Evolutionary conservation across 768 basidiomycete species (phyloP).

Genomic region (Zangia roseola): DNA sequence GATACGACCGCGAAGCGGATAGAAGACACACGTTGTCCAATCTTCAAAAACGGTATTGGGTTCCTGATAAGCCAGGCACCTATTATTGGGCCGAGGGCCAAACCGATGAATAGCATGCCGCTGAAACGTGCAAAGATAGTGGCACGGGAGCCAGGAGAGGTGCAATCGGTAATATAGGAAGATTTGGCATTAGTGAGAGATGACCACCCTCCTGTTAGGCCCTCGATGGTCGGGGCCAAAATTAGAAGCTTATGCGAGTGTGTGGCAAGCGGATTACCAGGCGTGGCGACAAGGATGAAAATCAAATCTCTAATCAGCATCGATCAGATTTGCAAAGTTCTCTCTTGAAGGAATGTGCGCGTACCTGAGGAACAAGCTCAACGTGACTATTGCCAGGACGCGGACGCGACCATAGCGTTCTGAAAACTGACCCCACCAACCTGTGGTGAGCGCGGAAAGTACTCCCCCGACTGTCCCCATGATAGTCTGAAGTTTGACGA

Average conservation of each 20-base stretch:
- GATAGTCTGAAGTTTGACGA: conserved; percentile 69
- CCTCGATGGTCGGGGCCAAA: conserved; percentile 76
- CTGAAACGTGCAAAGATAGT: conserved; percentile 65
- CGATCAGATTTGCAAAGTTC: neutral
- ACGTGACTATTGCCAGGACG: conserved; percentile 62
- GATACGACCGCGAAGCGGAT: neutral
- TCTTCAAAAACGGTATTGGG: conserved; percentile 34
- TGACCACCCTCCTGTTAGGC: conserved; percentile 77
- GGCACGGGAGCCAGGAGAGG: conserved; percentile 75
- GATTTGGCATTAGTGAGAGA: conserved; percentile 60
- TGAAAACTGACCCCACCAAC: conserved; percentile 82
- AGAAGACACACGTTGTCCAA: conserved; percentile 21
- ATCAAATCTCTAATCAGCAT: conserved; percentile 59
- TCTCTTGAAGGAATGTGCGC: conserved; percentile 33
- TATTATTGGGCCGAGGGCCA: conserved; percentile 77
- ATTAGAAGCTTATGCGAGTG: conserved; percentile 77
- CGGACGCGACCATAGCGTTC: conserved; percentile 76
- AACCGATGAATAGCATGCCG: conserved; percentile 75
- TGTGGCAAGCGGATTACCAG: conserved; percentile 52
- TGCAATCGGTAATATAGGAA: conserved; percentile 74
- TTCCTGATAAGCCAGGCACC: conserved; percentile 50
- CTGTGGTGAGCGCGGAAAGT: conserved; percentile 79
- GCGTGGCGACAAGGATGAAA: conserved; percentile 76
- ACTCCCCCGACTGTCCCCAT: conserved; percentile 77
- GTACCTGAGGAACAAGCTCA: conserved; percentile 74